Evolutionary conservation across 2,329 filamentous ascomycete species (phyloP).

Genomic region (Curvularia hawaiiensis): DNA sequence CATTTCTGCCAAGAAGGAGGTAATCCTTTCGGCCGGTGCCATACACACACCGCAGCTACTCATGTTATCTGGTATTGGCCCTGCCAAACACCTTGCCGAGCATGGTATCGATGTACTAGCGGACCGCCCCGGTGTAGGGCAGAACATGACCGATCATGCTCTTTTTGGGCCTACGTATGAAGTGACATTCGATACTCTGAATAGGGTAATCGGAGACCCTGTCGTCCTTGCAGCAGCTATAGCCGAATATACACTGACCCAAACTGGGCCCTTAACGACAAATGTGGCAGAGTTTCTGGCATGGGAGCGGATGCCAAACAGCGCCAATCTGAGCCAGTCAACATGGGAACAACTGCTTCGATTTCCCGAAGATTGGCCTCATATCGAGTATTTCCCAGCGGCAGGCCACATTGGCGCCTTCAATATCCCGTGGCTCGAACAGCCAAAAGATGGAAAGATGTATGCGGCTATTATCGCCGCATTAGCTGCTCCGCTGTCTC

Average conservation of each 20-base stretch:
- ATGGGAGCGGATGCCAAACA: conserved; percentile 32
- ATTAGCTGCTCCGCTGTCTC: conserved; percentile 42
- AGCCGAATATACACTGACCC: conserved; percentile 12
- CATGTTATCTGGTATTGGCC: conserved; percentile 48
- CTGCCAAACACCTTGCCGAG: conserved; percentile 19
- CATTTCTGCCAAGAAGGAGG: conserved; percentile 47
- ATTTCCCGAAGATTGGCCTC: conserved; percentile 33
- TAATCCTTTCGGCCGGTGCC: conserved; percentile 52
- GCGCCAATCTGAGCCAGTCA: conserved; percentile 15
- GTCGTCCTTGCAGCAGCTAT: conserved; percentile 11
- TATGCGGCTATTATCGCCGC: conserved; percentile 39
- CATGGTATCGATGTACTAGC: conserved; percentile 23
- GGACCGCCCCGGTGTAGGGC: conserved; percentile 32
- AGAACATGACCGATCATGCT: conserved; percentile 18
- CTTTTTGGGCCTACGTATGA: conserved; percentile 29
- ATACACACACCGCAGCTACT: conserved; percentile 50
- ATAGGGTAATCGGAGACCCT: conserved; percentile 29
- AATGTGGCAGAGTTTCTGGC: conserved; percentile 28
- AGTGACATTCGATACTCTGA: conserved; percentile 24
- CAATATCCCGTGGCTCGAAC: conserved; percentile 20
- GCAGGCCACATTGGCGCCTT: conserved; percentile 25
- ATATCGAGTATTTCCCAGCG: conserved; percentile 31
- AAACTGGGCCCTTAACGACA: conserved; percentile 26
- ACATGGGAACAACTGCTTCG: conserved; percentile 11
- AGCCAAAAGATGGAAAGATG: conserved; percentile 35